Base-by-base conservation (phyloP, 768 basidiomycete genomes). In the Boletus eberwhitei region DNA sequence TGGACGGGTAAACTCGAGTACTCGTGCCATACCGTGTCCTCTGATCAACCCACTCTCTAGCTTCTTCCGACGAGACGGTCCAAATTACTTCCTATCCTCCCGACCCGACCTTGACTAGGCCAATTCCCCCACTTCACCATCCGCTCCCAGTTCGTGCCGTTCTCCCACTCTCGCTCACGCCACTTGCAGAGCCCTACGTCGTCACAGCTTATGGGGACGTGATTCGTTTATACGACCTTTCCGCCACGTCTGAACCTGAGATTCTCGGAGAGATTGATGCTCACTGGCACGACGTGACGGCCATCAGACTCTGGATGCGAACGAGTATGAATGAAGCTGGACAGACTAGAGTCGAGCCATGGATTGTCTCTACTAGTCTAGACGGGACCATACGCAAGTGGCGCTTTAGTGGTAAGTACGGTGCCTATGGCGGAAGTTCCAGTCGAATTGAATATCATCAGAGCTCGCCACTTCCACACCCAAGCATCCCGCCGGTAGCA, bases 301-400 rank as follows among this genome's bases (percentile, higher is more conserved):
- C 80, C 5, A 71, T 98, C 48, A 78, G 79, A 29, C 73, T 87
- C 12, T 97, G 93, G 93, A 72, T 80, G 60, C 79, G 85, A 29
- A 74, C 68, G 50, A 74, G 73, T 8, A 66, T 71, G 29, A 76
- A 75, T 9, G 73, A 73, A 24, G 79, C 78, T 57, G 76, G 76
- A 8, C 71, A 64, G 50, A 77, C 74, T n/a, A 75, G 74, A 58
- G 66, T 82, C 13, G 90, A 92, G 61, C 83, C 86, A 19, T 94
- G 90, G 87, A 77, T 98, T 39, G 71, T 98, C 36, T 93, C 86
- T 54, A 79, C 86, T 0, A 87, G 93, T 65, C 71, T 98, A 54
- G 96, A 98, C 67, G 83, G 86, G 39, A 97, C 94, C 21, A 76
- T 98, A 46, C 78, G 95, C 58, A 84, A 83, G 65, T 98, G 95